Base-by-base conservation (phyloP, 139 green algal genomes). In the Chlamydomonas asymmetrica region DNA sequence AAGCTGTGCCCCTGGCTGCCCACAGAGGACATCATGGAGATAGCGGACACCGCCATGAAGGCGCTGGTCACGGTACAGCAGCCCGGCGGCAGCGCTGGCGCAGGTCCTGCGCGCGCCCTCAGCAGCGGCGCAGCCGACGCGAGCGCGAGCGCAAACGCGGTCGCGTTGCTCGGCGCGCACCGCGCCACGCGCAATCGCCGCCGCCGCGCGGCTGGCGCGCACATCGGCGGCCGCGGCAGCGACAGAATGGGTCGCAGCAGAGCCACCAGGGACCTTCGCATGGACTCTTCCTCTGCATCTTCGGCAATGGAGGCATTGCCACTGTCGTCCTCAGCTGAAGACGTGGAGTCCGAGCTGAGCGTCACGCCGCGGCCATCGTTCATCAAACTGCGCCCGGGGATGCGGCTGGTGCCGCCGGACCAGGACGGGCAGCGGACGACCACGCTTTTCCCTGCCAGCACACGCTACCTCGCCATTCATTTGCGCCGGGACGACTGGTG, bases 401-500 rank as follows among this genome's bases (percentile, higher is more conserved):
- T 3, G 35, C 61, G 35, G 61, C 61, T 4, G 16, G n/a, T 5
- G 61, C 4, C 35, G 20, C 1, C 35, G 61, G 61, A 25, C n/a
- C 32, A 61, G 65, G n/a, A 40, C n/a, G 35, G 20, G 1, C 31
- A 52, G 41, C 71, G 34, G 41, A 54, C 69, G n/a, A 54, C 39
- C 13, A 13, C 66, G n/a, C 70, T 31, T 29, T 57, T 76, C 29
- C 70, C 56, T 5, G 70, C 56, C 41, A 50, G 40, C 1, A 39
- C 60, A 4, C 31, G 60, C 45, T 78, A 78, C 71, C 40, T 56
- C 2, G 71, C 71, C 2, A 60, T 71, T 23, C 71, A 78, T 48
- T 34, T 78, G 45, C 60, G 71, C 18, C 71, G 71, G 32, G 56
- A 34, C 7, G 71, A 78, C 71, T 78, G 71, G 71, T 78, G 70